Percentiles rank a stretch among this genome's conserved stretches.
Evolutionary conservation across 2,329 filamentous ascomycete species (phyloP).

Genomic region (Aureobasidium subglaciale): DNA sequence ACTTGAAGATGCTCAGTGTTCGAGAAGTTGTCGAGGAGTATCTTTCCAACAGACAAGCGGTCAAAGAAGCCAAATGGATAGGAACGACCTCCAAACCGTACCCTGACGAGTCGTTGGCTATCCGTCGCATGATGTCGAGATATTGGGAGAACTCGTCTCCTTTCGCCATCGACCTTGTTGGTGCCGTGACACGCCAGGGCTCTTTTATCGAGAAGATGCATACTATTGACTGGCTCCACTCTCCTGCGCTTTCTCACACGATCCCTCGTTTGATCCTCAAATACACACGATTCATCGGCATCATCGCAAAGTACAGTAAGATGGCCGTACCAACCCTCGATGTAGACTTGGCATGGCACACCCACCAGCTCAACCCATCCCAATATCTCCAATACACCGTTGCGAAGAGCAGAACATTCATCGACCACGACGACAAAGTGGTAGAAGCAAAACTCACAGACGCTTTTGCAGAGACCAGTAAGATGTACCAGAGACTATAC

Average conservation of each 20-base stretch:
- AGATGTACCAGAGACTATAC: constrained; percentile 59
- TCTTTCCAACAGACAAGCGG: constrained; percentile 31
- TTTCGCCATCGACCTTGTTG: constrained; percentile 59
- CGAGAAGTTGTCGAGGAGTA: constrained; percentile 44
- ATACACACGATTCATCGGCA: constrained; percentile 55
- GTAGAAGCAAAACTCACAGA: constrained; percentile 57
- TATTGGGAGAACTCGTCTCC: constrained; percentile 63
- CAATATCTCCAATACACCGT: constrained; percentile 56
- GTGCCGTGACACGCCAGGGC: constrained; percentile 60
- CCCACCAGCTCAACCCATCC: constrained; percentile 62
- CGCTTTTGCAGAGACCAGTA: constrained; percentile 66
- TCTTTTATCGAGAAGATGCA: constrained; percentile 68
- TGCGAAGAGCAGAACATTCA: constrained; percentile 47
- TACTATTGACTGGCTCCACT: constrained; percentile 70
- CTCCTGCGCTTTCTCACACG: constrained; percentile 55
- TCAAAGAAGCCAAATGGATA: constrained; percentile 33
- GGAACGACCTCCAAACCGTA: background rate
- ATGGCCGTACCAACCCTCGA: constrained; percentile 65
- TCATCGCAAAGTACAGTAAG: constrained; percentile 47
- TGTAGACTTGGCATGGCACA: constrained; percentile 73
- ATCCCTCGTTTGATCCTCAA: constrained; percentile 59
- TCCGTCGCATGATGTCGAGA: constrained; percentile 61
- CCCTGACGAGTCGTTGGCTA: constrained; percentile 32
- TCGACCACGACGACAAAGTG: constrained; percentile 82
- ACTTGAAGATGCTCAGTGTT: constrained; percentile 44